These are phyloP conservation scores for Eucalyptus fibrosa DNA, from an alignment of 345 rosid species.

Conservation along the genomic window DNA sequence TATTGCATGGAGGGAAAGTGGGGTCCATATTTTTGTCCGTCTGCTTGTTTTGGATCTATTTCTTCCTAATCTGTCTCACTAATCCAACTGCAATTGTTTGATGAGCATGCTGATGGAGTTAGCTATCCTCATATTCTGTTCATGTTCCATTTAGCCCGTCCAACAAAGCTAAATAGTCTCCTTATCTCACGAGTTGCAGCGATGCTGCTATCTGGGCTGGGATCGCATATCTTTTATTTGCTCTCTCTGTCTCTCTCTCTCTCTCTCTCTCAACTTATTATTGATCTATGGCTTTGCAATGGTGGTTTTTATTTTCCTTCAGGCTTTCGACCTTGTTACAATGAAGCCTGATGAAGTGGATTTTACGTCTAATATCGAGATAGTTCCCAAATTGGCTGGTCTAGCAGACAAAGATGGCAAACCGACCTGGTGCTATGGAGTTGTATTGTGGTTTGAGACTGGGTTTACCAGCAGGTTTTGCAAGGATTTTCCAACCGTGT, in stretches of 20 bases:
- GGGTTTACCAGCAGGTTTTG: conserved; percentile 85
- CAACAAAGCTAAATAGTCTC: not conserved
- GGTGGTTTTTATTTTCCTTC: not conserved
- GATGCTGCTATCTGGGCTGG: not conserved
- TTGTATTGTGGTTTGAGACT: conserved; percentile 86
- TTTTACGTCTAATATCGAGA: conserved; percentile 53
- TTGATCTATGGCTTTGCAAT: not conserved
- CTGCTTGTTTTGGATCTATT: not conserved
- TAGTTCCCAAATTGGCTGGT: conserved; percentile 15
- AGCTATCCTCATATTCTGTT: not conserved
- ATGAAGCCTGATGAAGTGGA: conserved; percentile 91
- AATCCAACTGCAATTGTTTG: not conserved
- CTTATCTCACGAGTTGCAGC: not conserved
- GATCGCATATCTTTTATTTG: not conserved
- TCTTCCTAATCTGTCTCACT: not conserved
- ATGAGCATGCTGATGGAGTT: not conserved
- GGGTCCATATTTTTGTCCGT: not conserved
- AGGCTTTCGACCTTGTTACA: conserved; percentile 72
- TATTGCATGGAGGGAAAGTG: not conserved
- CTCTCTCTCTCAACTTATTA: not conserved
- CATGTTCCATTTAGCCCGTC: not conserved
- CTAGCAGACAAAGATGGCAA: not conserved
- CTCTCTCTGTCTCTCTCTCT: not conserved
- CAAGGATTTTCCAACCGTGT: conserved; percentile 59
- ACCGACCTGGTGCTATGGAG: conserved; percentile 49